Evolutionary conservation across 768 basidiomycete genomes (phyloP), one percentile per base, ranked within the genome.

Genomic region (Podaxis mareebaensis): DNA sequence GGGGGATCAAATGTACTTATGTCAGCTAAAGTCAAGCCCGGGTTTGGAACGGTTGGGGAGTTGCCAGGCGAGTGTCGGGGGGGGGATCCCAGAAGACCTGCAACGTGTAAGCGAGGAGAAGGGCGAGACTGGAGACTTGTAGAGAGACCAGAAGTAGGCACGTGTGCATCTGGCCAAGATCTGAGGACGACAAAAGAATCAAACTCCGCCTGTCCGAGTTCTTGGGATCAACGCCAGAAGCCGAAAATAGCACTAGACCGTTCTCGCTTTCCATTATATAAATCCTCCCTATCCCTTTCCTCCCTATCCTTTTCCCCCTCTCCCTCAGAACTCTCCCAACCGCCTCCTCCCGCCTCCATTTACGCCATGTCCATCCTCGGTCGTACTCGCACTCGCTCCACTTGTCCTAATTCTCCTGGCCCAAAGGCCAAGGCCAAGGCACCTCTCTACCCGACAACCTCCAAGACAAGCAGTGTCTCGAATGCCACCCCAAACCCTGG

Each of bases 351-450:
- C 36, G 13, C 12, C 55, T 24, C 38, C 20, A 13, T 13, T 49
- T 38, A 38, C 48, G 2, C 53, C 10, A 63, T 63, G 61, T 48
- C 61, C 54, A 63, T 63, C 33, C 61, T 63, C 36, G 24, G 61
- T 36, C 61, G 61, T 20, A n/a, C 55, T 36, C 54, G 54, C 55
- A 57, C 55, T 20, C 54, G 54, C n/a, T 56, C 54, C 36, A 10
- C 49, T 11, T 15, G 22, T 26, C 15, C 51, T n/a, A 26, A 33
- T 26, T 56, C 61, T n/a, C 44, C 53, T 17, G 38, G 1, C 3
- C 7, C 54, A 56, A 56, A 52, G 46, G n/a, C 44, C 33, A 63
- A 57, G 46, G 24, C 33, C 61, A 38, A 46, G 20, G 53, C 42
- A 11, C 46, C 53, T 42, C 38, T 56, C 33, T 10, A 22, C 38